phyloP scores from a whole-genome alignment of 139 green algal species.

The Chlamydomonas sp. region DNA sequence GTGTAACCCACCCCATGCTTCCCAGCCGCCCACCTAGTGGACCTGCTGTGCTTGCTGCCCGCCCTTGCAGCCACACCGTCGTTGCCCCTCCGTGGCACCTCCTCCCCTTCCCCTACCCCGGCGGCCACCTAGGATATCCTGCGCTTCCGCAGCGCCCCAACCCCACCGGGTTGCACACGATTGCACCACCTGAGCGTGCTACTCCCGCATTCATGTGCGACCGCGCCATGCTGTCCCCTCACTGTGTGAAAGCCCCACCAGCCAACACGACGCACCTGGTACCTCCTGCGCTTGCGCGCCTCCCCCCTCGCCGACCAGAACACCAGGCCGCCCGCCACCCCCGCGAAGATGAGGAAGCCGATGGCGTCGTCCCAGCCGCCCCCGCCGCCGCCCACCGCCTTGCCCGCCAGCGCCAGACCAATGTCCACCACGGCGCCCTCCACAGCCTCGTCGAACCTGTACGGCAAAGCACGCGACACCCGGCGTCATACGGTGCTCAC shows the following conservation, averaged over 20 bases:
- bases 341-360: constrained; percentile 1
- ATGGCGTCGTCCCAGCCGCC: neutral
- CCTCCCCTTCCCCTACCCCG: no score
- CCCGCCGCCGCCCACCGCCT: neutral
- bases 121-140: no score
- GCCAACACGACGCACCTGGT: constrained; percentile 2
- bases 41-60: no score
- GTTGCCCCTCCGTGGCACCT: no score
- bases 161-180: no score
- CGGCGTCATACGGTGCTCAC: neutral
- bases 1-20: no score
- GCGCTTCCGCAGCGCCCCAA: no score
- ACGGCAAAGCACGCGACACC: neutral
- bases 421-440: constrained; percentile 45
- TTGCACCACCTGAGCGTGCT: no score
- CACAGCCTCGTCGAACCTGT: constrained; percentile 44
- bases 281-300: neutral
- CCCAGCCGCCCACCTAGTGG: no score
- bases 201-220: no score
- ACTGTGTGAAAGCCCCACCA: neutral
- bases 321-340: neutral
- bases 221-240: no score
- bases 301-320: neutral
- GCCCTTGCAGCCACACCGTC: no score
- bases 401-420: constrained; percentile 49